These are phyloP conservation scores for Lipomyces chichibuensis DNA, from an alignment of 805 yeast species.

Conservation along the genomic window DNA sequence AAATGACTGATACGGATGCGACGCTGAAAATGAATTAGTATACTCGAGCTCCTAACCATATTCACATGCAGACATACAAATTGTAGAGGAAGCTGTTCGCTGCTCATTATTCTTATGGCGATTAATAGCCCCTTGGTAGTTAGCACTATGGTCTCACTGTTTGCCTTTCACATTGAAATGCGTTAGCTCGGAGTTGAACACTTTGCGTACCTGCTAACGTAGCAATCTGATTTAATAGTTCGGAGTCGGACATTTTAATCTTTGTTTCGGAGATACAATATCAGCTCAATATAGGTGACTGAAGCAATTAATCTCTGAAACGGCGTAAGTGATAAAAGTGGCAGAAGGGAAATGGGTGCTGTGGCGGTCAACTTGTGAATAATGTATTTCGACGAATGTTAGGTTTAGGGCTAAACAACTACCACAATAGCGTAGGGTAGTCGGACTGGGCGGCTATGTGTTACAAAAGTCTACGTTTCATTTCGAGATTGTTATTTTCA, in stretches of 20 bases:
- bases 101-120: slow-evolving; percentile 31
- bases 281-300: background rate
- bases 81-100: slow-evolving; percentile 9
- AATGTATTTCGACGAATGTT: too few relatives aligned
- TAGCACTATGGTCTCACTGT: background rate
- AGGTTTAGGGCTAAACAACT: too few relatives aligned
- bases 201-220: slow-evolving; percentile 32
- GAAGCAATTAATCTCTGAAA: background rate
- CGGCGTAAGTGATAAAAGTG: background rate
- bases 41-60: background rate
- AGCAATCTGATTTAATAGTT: slow-evolving; percentile 36
- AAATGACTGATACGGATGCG: background rate
- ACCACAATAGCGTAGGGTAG: too few relatives aligned
- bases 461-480: too few relatives aligned
- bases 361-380: too few relatives aligned
- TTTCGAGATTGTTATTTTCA: too few relatives aligned
- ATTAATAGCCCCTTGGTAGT: slow-evolving; percentile 34
- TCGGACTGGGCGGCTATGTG: too few relatives aligned
- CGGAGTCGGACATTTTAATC: slow-evolving; percentile 33
- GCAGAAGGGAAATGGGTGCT: too few relatives aligned
- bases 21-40: slow-evolving; percentile 3
- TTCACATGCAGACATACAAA: background rate
- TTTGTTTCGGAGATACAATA: background rate
- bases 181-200: background rate
- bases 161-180: background rate